phyloP scores from a whole-genome alignment of 140 eudicot species.

The Stevia rebaudiana region DNA sequence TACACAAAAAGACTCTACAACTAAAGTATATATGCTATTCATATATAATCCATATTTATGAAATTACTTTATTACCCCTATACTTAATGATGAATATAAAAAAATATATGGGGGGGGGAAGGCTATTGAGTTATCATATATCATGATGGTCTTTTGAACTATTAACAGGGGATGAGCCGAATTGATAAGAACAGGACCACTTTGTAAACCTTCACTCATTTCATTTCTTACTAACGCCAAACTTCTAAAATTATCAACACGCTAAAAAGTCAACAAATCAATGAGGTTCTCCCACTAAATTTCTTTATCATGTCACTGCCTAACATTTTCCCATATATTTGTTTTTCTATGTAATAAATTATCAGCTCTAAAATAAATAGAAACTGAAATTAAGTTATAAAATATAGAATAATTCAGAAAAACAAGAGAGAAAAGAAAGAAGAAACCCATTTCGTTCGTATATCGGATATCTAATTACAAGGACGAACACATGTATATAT shows the following conservation, averaged over 20 bases:
- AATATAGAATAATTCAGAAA: too few species aligned
- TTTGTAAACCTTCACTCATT: slow-evolving; percentile 31
- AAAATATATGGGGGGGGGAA: slow-evolving; percentile 14
- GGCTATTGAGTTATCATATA: slow-evolving; percentile 25
- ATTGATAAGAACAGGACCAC: slow-evolving; percentile 40
- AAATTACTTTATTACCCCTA: slow-evolving; percentile 12
- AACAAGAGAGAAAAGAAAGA: too few species aligned
- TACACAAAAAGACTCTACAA: too few species aligned
- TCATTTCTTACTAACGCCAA: slow-evolving; percentile 32
- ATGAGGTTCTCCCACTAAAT: slow-evolving; percentile 23
- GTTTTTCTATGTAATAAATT: too few species aligned
- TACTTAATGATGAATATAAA: slow-evolving; percentile 6
- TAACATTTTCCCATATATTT: too few species aligned
- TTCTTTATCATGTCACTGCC: background rate
- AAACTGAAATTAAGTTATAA: too few species aligned
- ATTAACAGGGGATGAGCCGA: slow-evolving; percentile 22
- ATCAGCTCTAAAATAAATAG: too few species aligned
- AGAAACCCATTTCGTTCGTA: too few species aligned
- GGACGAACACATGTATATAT: too few species aligned
- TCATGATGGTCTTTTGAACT: slow-evolving; percentile 37
- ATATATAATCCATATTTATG: background rate
- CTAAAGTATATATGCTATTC: too few species aligned
- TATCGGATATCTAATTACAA: too few species aligned
- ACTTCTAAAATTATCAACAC: slow-evolving; percentile 21
- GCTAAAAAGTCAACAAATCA: slow-evolving; percentile 19